These are phyloP conservation scores for Serendipita sp. DNA, from an alignment of 768 basidiomycete species.

Conservation along the genomic window DNA sequence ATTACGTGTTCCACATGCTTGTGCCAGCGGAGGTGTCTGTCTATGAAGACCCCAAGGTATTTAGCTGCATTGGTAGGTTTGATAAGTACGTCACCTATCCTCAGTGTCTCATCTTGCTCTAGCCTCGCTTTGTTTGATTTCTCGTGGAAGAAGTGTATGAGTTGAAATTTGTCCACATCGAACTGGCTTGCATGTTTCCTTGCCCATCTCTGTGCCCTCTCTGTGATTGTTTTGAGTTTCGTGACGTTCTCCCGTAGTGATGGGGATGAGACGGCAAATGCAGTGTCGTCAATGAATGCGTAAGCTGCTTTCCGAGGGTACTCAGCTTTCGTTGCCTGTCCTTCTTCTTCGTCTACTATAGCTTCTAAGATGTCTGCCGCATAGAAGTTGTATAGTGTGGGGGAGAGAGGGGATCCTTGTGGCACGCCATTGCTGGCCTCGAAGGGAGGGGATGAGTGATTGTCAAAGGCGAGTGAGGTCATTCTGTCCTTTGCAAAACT, in stretches of 20 bases:
- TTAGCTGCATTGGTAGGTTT: background rate
- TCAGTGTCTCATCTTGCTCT: background rate
- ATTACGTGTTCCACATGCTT: background rate
- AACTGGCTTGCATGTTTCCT: background rate
- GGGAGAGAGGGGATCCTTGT: constrained; percentile 9
- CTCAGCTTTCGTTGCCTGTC: background rate
- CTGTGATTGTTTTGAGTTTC: background rate
- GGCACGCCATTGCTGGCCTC: constrained; percentile 4
- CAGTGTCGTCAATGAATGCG: background rate
- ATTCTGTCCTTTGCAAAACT: constrained; percentile 4
- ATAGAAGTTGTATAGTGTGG: constrained; percentile 12
- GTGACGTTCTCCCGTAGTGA: background rate
- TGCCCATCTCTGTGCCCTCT: background rate
- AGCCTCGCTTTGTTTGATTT: constrained; percentile 1
- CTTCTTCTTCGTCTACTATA: too few species aligned
- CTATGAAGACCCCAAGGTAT: constrained; percentile 4
- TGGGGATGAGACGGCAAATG: background rate
- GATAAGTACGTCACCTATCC: background rate
- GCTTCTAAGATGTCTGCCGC: background rate
- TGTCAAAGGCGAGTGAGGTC: constrained; percentile 4
- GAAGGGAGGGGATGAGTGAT: background rate
- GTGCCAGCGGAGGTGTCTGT: constrained; percentile 5
- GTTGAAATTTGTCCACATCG: background rate
- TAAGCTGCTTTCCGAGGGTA: background rate
- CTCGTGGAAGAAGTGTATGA: background rate